Evolutionary conservation across 2,329 filamentous ascomycete species (phyloP), one percentile per base, ranked within the genome.

Genomic region (Neopestalotiopsis sp.): DNA sequence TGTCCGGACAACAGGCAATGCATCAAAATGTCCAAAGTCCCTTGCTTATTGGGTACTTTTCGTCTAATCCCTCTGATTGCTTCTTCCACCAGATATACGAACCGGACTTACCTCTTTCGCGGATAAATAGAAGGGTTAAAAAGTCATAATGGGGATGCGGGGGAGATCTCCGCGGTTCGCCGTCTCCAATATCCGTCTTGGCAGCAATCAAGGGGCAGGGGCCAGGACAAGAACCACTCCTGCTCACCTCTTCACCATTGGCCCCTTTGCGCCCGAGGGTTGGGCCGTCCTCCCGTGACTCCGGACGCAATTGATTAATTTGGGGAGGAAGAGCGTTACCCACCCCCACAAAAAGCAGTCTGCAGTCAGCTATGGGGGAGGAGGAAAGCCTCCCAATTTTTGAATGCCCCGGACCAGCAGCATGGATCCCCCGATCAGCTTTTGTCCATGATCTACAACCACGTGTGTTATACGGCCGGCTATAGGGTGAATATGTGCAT

Each of bases 141-240:
- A 66, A 57, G n/a, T 9, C 63, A 20, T 3, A 28, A 28, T 28
- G 24, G 17, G 24, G 7, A 13, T 24, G 24, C 53, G 63, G 42
- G 63, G 63, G 63, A 45, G 17, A 66, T 40, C 42, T 28, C 40
- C 30, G 32, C 49, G 63, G 45, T 58, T n/a, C 53, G 45, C 2
- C 13, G 30, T n/a, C 32, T 34, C 53, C n/a, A 56, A 66, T 57
- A 66, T 66, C 63, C 63, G 63, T 57, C 63, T 66, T 66, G 63
- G 63, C 63, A 61, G 24, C 30, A 17, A 9, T 57, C 53, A 24
- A 53, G 45, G 45, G 45, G 9, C 45, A 17, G 20, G 45, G 45
- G 45, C 45, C 45, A 20, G 45, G 45, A 59, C 9, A 30, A 28
- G 6, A 30, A 34, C 24, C 57, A 30, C 49, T n/a, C 17, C 20